Base-by-base conservation (phyloP, 192 early-diverging fungal genomes). In the Coemansia sp. region DNA sequence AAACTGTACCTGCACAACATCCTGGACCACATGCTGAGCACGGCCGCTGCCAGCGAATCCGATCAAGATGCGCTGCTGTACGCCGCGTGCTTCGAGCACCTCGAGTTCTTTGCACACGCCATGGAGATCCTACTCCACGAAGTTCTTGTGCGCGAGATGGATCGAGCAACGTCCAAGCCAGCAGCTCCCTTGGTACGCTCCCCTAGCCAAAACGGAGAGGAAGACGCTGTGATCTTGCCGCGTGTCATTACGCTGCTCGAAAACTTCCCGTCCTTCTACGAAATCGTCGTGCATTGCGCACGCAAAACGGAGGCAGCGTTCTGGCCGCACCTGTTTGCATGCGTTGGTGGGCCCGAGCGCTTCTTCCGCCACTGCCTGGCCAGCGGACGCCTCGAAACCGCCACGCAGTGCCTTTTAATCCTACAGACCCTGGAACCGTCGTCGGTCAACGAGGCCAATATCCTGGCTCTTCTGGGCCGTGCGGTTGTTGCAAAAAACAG, bases 251-350 rank as follows among this genome's bases (percentile, higher is more conserved):
- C 81, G 45, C 90, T 97, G 59, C 69, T 99, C 35, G 85, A 91
- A 56, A 77, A 89, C 60, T 99, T 96, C 66, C 52, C 67, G 4
- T 83, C 86, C 5, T 88, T 88, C 59, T 71, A 93, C 39, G 96
- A 98, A 53, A 88, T 95, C 23, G 92, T 99, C 71, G 94, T 94
- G 12, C 90, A 93, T 30, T 98, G 96, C 70, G 96, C 97, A 7
- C 82, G 97, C 61, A 99, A 99, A 72, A 93, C 93, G n/a, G 97
- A 99, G 71, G 89, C 93, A 0, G 86, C 93, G 15, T 81, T 94
- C 37, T 99, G 97, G 97, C 83, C 87, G 20, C 88, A 87, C 49
- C 84, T 98, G 52, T 98, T 98, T 78, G 81, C 84, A 2, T 86
- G 89, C 61, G 89, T 93, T 2, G 97, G 94, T 10, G 90, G 95